These are phyloP conservation scores for Penicillium egyptiacum DNA, from an alignment of 495 filamentous ascomycete species.

Conservation along the genomic window DNA sequence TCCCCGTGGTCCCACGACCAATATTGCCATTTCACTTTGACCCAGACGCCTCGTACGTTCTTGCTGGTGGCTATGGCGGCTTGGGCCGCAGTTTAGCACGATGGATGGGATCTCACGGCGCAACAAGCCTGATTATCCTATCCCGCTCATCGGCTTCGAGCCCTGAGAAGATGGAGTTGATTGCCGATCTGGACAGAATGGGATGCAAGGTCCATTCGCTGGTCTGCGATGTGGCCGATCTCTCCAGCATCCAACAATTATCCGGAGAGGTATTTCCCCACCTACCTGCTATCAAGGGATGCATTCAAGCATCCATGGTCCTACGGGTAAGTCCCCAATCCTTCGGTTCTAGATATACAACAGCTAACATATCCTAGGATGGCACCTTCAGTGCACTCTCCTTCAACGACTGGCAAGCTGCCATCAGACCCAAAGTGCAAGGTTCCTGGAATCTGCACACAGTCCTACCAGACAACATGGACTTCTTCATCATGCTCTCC, in stretches of 20 bases:
- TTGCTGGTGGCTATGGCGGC: constrained; percentile 44
- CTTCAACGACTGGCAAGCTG: constrained; percentile 27
- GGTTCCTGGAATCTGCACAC: constrained; percentile 36
- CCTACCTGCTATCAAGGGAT: constrained; percentile 38
- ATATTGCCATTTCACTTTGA: constrained; percentile 24
- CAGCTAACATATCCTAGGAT: constrained; percentile 29
- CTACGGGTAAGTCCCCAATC: constrained; percentile 24
- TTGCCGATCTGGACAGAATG: constrained; percentile 8
- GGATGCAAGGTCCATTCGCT: constrained; percentile 24
- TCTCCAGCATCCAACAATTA: constrained; percentile 17
- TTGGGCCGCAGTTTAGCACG: constrained; percentile 37
- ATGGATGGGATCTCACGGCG: constrained; percentile 42
- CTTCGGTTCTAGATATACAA: not conserved
- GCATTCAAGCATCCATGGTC: constrained; percentile 45
- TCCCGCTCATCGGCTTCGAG: constrained; percentile 18
- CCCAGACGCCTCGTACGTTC: constrained; percentile 20
- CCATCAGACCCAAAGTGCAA: constrained; percentile 25
- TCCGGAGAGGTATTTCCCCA: constrained; percentile 4
- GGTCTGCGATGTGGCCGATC: constrained; percentile 25
- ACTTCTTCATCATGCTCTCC: constrained; percentile 40
- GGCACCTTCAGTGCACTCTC: constrained; percentile 42
- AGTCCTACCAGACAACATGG: constrained; percentile 20
- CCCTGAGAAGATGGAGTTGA: constrained; percentile 16
- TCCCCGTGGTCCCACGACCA: constrained; percentile 19
- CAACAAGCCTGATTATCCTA: constrained; percentile 29